Percentiles rank a stretch among this genome's conserved stretches.
Conservation (phyloP, 148 eudicot genomes). For the Camellia lanceoleosa region DNA sequence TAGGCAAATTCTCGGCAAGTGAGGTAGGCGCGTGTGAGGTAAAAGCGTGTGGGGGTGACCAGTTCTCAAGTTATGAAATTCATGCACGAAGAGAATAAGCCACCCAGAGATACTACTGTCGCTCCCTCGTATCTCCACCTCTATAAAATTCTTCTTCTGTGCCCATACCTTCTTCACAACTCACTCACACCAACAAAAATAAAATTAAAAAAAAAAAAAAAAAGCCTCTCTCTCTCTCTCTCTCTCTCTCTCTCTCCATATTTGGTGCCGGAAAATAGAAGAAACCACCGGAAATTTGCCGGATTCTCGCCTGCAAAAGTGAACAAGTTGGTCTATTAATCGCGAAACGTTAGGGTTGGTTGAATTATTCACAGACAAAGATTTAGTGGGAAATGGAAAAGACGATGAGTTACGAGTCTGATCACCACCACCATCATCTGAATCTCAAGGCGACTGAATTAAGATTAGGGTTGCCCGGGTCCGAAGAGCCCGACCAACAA, state of each 20-base stretch:
- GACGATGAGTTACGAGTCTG: conserved; percentile 16
- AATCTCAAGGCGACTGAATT: conserved; percentile 46
- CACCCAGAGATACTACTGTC: conserved; percentile 6
- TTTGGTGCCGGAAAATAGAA: background rate
- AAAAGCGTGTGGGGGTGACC: conserved; percentile 3
- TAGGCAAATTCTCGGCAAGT: background rate
- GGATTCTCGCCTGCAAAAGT: background rate
- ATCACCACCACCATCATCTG: conserved; percentile 10
- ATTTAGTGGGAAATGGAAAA: conserved; percentile 23
- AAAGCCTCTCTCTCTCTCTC: background rate
- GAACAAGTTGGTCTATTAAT: no score
- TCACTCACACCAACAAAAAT: background rate
- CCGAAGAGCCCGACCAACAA: conserved; percentile 25
- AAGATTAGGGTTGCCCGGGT: conserved; percentile 46
- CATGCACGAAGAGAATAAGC: conserved; percentile 35
- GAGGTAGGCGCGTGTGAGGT: background rate
- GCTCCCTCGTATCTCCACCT: conserved; percentile 10
- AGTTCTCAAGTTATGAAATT: background rate
- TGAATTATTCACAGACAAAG: background rate
- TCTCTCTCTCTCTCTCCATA: no score
- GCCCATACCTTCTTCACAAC: background rate
- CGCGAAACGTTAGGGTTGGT: background rate
- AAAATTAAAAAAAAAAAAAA: background rate
- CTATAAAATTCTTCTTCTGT: conserved; percentile 27
- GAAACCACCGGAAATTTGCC: conserved; percentile 7